phyloP scores from a whole-genome alignment of 2,329 filamentous ascomycete genomes.

The Microcyclospora pomicola region DNA sequence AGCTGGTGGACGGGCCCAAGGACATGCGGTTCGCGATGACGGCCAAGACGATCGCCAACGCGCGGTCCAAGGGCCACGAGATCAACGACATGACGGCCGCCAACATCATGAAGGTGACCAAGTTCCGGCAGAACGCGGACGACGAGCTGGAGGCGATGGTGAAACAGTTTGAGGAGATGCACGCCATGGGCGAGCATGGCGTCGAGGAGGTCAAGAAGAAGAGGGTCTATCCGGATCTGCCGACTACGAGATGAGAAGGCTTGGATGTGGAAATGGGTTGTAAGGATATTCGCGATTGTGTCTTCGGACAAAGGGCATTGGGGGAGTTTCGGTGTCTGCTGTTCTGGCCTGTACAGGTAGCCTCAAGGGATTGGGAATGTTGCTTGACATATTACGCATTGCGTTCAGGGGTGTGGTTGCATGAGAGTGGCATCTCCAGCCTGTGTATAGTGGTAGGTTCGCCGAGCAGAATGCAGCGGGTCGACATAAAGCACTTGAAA shows the following conservation, averaged over 20 bases:
- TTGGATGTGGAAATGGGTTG: no score
- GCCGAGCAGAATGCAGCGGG: no score
- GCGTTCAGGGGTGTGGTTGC: no score
- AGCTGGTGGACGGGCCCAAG: constrained; percentile 85
- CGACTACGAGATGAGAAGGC: constrained; percentile 13
- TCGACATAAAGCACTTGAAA: no score
- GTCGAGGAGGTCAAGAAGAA: constrained; percentile 22
- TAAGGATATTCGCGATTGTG: no score
- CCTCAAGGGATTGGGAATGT: no score
- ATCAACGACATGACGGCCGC: constrained; percentile 58
- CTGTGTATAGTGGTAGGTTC: no score
- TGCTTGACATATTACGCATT: no score
- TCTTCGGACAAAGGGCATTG: no score
- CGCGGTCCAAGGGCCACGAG: constrained; percentile 36
- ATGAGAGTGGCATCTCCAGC: no score
- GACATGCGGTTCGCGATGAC: constrained; percentile 94
- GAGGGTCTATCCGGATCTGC: constrained; percentile 19
- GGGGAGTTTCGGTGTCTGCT: no score
- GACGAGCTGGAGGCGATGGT: constrained; percentile 51
- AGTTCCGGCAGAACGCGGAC: constrained; percentile 54
- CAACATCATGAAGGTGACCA: constrained; percentile 75
- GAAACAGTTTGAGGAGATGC: constrained; percentile 26
- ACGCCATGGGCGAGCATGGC: constrained; percentile 19
- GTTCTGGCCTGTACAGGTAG: no score
- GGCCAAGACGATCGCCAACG: constrained; percentile 59